These are phyloP conservation scores for Aspergillus cejpii DNA, from an alignment of 2,329 filamentous ascomycete genomes.

Conservation along the genomic window DNA sequence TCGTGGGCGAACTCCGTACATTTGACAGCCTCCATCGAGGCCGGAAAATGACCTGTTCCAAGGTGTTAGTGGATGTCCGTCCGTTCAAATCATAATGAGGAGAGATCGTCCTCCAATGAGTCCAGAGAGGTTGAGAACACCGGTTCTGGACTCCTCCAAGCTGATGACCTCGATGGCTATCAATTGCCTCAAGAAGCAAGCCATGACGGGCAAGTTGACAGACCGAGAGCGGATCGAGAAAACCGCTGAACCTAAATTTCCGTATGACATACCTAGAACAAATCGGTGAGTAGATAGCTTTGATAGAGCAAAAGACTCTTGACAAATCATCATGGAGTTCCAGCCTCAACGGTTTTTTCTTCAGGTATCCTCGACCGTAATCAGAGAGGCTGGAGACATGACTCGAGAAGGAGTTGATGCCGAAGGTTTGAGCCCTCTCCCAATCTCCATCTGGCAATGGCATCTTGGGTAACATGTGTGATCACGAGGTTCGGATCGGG, in stretches of 20 bases:
- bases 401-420: too few relatives aligned
- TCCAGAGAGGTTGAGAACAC: not conserved
- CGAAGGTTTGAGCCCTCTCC: not conserved
- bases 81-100: not conserved
- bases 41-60: not conserved
- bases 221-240: conserved; percentile 29
- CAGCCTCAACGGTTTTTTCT: conserved; percentile 12
- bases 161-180: not conserved
- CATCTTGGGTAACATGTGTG: not conserved
- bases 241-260: conserved; percentile 31
- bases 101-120: not conserved
- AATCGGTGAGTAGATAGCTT: not conserved
- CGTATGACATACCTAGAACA: conserved; percentile 27
- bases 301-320: not conserved
- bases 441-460: not conserved
- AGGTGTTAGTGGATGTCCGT: not conserved
- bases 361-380: not conserved
- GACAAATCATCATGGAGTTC: conserved; percentile 7
- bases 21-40: not conserved
- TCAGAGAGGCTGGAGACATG: not conserved
- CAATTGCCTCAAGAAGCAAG: conserved; percentile 5
- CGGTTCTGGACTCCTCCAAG: not conserved
- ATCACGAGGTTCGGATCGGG: not conserved
- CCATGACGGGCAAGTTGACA: conserved; percentile 16
- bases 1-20: not conserved